Conservation (phyloP, 2,329 filamentous ascomycete genomes). For the Fusarium veterinarium region DNA sequence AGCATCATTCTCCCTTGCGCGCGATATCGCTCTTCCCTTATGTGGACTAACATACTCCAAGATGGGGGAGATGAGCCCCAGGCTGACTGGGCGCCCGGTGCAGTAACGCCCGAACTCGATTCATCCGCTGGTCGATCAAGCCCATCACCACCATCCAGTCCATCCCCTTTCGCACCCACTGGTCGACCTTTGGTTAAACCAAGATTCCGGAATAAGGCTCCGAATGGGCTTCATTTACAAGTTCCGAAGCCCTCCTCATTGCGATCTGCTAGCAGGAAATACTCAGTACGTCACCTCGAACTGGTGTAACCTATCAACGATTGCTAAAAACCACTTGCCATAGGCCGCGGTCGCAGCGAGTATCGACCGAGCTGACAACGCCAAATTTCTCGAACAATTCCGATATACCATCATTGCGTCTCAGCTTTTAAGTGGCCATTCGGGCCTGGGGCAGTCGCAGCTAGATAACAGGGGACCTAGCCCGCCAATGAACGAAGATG, state of each 20-base stretch:
- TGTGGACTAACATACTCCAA: conserved; percentile 28
- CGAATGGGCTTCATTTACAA: conserved; percentile 57
- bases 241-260: conserved; percentile 54
- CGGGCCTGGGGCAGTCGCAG: conserved; percentile 56
- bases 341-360: conserved; percentile 77
- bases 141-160: conserved; percentile 60
- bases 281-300: conserved; percentile 58
- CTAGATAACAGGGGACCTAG: conserved; percentile 33
- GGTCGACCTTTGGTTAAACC: conserved; percentile 66
- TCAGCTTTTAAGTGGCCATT: conserved; percentile 81
- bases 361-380: conserved; percentile 81
- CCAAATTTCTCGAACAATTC: conserved; percentile 90
- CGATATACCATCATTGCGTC: conserved; percentile 94
- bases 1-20: conserved; percentile 3
- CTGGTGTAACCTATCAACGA: background rate
- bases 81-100: conserved; percentile 59
- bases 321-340: conserved; percentile 21
- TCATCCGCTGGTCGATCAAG: conserved; percentile 51
- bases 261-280: conserved; percentile 60
- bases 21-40: background rate
- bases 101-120: conserved; percentile 50
- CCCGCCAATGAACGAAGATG: conserved; percentile 33
- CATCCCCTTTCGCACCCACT: conserved; percentile 65
- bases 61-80: conserved; percentile 63
- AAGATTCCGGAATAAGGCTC: conserved; percentile 63